Base-by-base conservation (phyloP, 2,329 filamentous ascomycete species). In the Botrytis squamosa region DNA sequence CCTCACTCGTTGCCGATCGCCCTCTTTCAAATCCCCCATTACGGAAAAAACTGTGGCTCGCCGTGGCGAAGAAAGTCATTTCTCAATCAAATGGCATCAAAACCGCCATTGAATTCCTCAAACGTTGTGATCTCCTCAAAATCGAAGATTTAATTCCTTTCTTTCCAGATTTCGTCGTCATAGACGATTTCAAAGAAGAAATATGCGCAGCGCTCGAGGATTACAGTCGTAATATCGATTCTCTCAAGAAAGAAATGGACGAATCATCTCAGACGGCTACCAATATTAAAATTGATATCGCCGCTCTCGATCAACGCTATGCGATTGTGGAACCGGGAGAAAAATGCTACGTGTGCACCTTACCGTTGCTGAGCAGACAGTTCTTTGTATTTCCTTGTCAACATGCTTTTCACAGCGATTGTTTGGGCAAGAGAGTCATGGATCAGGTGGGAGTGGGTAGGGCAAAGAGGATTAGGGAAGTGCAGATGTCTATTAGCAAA, bases 361-460 rank as follows among this genome's bases (percentile, higher is more conserved):
- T 98, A 73, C 96, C 96, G 16, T 84, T 99, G 71, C 86, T 99
- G 25, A 95, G 93, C 80, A 85, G 95, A 71, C 95, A 98, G 79
- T 99, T 99, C 83, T 99, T 98, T 78, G 96, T 99, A 29, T 99
- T 99, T 78, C 96, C 96, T 0, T 99, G 96, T 82, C 96, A 99
- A 85, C 96, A 99, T 83, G 93, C 95, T 5, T 99, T 99, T 80
- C 96, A 99, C 82, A 95, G 93, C 60, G 96, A 99, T 81, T 99
- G 96, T 82, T 84, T 99, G 67, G 95, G 94, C 0, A 91, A 90
- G 79, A 92, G 92, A 80, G 94, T 98, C 0, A 87, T 98, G 71
- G 93, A 95, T 82, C 91, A 94, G 77, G 91, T 92, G 1, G 93
- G 94, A 0, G 85, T 91, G 70, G 91, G 90, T 29, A 93, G 92